Percentiles rank a stretch among this genome's conserved stretches.
These are phyloP conservation scores for Ceratocystis destructans DNA, from an alignment of 2,329 filamentous ascomycete species.

Conservation along the genomic window DNA sequence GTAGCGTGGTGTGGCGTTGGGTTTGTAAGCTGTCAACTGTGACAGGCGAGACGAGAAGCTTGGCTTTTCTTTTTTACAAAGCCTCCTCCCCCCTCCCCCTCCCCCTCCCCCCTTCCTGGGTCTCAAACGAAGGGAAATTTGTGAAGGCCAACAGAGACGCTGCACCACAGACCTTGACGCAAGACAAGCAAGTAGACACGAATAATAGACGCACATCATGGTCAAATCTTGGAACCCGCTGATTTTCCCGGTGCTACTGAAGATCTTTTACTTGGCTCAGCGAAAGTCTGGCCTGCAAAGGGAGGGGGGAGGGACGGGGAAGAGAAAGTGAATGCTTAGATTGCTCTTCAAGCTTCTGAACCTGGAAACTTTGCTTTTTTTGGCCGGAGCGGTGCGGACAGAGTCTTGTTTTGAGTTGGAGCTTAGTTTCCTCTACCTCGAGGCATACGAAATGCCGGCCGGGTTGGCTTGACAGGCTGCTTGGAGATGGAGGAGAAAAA, in stretches of 20 bases:
- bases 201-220: neutral
- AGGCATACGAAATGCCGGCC: no score
- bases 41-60: conserved; percentile 3
- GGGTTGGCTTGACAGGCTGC: neutral
- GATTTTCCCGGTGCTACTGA: neutral
- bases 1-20: neutral
- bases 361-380: no score
- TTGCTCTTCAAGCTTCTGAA: no score
- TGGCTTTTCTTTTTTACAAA: neutral
- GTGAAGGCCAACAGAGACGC: no score
- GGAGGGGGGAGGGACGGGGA: neutral
- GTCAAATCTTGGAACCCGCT: neutral
- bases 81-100: neutral
- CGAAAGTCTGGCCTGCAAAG: neutral
- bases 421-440: no score
- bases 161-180: neutral
- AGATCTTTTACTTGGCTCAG: neutral
- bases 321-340: neutral
- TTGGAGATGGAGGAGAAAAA: neutral
- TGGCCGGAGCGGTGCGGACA: no score
- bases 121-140: neutral
- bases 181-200: neutral
- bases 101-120: neutral
- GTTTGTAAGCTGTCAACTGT: neutral
- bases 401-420: no score